Evolutionary conservation across 2,329 filamentous ascomycete species (phyloP), one percentile per base, ranked within the genome.

Genomic region (Ascomycota sp.): DNA sequence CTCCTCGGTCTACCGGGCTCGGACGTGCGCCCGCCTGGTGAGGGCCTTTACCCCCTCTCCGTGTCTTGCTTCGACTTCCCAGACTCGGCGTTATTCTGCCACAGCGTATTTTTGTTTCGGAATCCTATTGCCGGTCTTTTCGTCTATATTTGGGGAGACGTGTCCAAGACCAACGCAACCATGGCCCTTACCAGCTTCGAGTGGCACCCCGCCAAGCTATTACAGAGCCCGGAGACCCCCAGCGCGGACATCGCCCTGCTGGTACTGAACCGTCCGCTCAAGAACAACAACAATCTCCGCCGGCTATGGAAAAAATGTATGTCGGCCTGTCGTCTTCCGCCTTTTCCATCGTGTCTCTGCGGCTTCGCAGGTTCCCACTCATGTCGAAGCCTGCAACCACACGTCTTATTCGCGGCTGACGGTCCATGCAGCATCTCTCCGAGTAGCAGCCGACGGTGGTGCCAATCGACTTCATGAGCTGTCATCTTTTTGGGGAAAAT

Each of bases 361-460:
- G 5, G 11, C 10, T 11, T 20, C 20, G 33, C n/a, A 15, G 12
- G 9, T 20, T 23, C 15, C 12, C 24, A 11, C 9, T 13, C 9
- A 2, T 9, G 17, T 4, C 15, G 15, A 17, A 4, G 15, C 15
- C 15, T 17, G 15, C 15, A 17, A 17, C 4, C 15, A 17, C 15
- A 17, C 15, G 15, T 17, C 15, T 3, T 17, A 17, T 17, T 17
- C 15, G 15, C 2, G 10, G 13, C 34, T 34, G 27, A 33, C 27
- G 13, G 15, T 17, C 20, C 9, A 22, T 25, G 8, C 21, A 79
- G 75, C 78, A 30, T 57, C 55, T 15, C 64, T 74, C 36, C 68
- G 66, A 17, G 62, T 95, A 31, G 92, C 83, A 34, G 89, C 83
- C 20, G 89, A 98, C 55, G 89, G 85, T 32, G 89, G 83, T 17